A percentile compares a stretch with the other conserved stretches of the same genome.
phyloP scores from a whole-genome alignment of 2,329 filamentous ascomycete genomes.

The Teratosphaeria destructans region DNA sequence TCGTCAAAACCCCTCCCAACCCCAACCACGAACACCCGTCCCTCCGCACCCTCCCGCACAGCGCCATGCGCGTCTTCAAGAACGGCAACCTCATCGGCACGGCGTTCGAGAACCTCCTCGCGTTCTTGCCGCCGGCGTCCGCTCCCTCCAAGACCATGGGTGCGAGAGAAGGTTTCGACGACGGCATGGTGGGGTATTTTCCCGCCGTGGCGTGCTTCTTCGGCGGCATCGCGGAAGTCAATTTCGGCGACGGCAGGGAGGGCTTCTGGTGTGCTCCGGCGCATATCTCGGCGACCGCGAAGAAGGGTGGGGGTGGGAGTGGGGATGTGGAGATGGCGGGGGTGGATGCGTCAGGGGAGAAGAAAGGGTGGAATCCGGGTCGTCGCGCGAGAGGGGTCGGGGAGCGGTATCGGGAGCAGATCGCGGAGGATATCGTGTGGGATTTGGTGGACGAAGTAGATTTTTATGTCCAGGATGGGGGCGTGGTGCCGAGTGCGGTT shows the following conservation, averaged over 20 bases:
- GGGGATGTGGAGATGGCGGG: conserved; percentile 24
- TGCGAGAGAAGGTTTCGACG: conserved; percentile 78
- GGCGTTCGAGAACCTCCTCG: conserved; percentile 75
- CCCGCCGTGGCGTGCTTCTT: conserved; percentile 87
- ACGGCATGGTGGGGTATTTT: conserved; percentile 92
- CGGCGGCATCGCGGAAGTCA: conserved; percentile 81
- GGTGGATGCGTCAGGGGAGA: conserved; percentile 9
- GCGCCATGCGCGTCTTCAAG: conserved; percentile 81
- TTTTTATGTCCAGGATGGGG: conserved; percentile 65
- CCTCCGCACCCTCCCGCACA: conserved; percentile 78
- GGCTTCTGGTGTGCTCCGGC: conserved; percentile 83
- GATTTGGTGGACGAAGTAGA: conserved; percentile 93
- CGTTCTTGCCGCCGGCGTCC: conserved; percentile 85
- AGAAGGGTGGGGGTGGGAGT: not conserved
- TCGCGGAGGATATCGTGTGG: conserved; percentile 86
- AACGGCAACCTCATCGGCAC: conserved; percentile 82
- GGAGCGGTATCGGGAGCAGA: conserved; percentile 82
- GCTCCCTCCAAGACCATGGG: conserved; percentile 60
- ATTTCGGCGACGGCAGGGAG: conserved; percentile 82
- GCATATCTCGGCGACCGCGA: conserved; percentile 23
- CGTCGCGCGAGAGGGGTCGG: conserved; percentile 49
- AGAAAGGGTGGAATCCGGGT: conserved; percentile 22
- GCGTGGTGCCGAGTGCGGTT: conserved; percentile 14
- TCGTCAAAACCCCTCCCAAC: conserved; percentile 50
- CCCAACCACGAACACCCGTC: conserved; percentile 62